Conservation (phyloP, 129 eudicot species). For the Flaveria brownii region DNA sequence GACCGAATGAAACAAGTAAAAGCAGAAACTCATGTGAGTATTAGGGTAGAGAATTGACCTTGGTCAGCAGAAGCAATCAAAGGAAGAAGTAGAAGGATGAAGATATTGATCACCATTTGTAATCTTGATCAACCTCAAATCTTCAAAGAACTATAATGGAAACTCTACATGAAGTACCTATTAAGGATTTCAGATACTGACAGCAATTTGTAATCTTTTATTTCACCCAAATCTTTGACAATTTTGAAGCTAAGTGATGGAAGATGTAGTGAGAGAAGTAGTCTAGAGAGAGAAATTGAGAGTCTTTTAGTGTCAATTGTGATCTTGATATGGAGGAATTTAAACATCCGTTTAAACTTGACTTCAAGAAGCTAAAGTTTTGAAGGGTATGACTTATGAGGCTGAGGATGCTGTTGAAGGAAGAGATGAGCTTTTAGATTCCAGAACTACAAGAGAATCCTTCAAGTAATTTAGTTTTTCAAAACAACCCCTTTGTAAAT, state of each 20-base stretch:
- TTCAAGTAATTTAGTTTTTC: background rate
- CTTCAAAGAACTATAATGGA: constrained; percentile 26
- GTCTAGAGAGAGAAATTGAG: background rate
- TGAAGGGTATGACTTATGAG: constrained; percentile 2
- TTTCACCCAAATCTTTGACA: background rate
- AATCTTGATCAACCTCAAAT: constrained; percentile 22
- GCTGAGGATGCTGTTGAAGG: constrained; percentile 6
- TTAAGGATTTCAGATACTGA: background rate
- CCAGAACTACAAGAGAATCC: constrained; percentile 12
- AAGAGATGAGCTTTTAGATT: background rate
- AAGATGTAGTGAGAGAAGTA: constrained; percentile 10
- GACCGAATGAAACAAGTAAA: background rate
- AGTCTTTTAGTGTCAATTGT: background rate
- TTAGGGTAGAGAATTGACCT: constrained; percentile 31
- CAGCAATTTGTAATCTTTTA: constrained; percentile 4
- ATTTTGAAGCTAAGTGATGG: background rate
- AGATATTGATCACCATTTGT: constrained; percentile 19
- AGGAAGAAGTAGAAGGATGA: constrained; percentile 29
- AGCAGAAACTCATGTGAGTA: background rate
- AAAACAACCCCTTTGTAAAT: background rate
- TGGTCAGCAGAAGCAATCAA: constrained; percentile 38
- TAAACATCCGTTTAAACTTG: background rate
- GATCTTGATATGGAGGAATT: constrained; percentile 2
- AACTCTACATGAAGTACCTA: constrained; percentile 11
- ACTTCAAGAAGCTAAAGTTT: constrained; percentile 1